Conservation (phyloP, 352 stramenopile species). For the Peronospora belbahrii region DNA sequence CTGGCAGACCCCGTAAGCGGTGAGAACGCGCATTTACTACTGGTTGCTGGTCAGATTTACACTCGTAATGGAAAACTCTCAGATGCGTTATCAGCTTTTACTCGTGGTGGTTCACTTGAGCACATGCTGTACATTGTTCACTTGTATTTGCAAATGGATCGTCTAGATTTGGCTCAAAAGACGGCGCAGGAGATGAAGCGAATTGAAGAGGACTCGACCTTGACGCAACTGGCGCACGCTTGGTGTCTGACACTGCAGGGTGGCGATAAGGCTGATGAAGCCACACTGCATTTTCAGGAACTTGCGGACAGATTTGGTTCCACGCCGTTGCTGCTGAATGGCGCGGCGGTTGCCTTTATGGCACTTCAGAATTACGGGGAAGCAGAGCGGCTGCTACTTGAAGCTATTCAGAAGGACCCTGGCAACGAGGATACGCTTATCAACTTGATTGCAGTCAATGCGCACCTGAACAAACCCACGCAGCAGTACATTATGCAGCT, state of each 20-base stretch:
- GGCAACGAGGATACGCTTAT: slow-evolving; percentile 89
- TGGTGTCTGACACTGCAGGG: slow-evolving; percentile 85
- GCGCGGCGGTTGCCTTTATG: slow-evolving; percentile 88
- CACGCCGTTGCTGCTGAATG: slow-evolving; percentile 89
- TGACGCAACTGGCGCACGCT: slow-evolving; percentile 90
- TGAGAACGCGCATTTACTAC: slow-evolving; percentile 88
- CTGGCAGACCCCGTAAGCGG: slow-evolving; percentile 67
- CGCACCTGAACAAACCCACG: slow-evolving; percentile 85
- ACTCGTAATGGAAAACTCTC: slow-evolving; percentile 87
- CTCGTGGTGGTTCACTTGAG: slow-evolving; percentile 88
- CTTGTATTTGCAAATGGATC: slow-evolving; percentile 90
- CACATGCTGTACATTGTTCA: slow-evolving; percentile 86
- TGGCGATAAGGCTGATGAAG: slow-evolving; percentile 81
- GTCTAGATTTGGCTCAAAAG: slow-evolving; percentile 88
- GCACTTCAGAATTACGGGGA: slow-evolving; percentile 86
- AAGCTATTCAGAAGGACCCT: slow-evolving; percentile 81
- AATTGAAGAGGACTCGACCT: slow-evolving; percentile 93
- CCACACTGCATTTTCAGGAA: slow-evolving; percentile 89
- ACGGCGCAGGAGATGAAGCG: slow-evolving; percentile 85
- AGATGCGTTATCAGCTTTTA: slow-evolving; percentile 90
- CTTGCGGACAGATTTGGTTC: slow-evolving; percentile 92
- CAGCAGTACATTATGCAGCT: slow-evolving; percentile 77
- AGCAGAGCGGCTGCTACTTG: slow-evolving; percentile 83
- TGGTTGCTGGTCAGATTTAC: slow-evolving; percentile 92
- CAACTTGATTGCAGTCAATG: slow-evolving; percentile 89